These are phyloP conservation scores for Suillus plorans DNA, from an alignment of 768 basidiomycete genomes.

Conservation along the genomic window DNA sequence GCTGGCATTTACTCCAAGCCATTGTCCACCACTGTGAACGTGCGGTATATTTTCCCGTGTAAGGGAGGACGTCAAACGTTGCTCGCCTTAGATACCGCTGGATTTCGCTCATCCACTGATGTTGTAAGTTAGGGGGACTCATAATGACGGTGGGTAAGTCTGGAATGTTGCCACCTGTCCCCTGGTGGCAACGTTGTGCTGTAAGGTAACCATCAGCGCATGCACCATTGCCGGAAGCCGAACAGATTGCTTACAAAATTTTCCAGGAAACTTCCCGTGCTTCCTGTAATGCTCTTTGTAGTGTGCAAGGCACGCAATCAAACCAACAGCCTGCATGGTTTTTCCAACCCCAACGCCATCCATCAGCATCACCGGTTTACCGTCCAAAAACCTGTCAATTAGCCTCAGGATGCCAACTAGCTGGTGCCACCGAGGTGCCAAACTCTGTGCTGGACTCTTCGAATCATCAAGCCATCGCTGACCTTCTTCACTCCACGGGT, in stretches of 20 bases:
- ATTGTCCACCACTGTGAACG: not conserved
- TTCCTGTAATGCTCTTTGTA: constrained; percentile 2
- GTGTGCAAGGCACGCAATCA: constrained; percentile 14
- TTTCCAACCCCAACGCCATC: constrained; percentile 26
- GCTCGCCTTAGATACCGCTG: not conserved
- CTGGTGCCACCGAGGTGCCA: constrained; percentile 21
- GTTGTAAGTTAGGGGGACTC: not conserved
- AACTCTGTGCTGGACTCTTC: not conserved
- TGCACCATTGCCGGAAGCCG: not conserved
- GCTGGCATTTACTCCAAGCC: not conserved
- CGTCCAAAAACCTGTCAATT: constrained; percentile 6
- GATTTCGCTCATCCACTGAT: not conserved
- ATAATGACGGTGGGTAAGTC: not conserved
- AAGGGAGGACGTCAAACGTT: not conserved
- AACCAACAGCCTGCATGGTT: constrained; percentile 19
- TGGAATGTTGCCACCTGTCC: not conserved
- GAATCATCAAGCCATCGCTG: constrained; percentile 8
- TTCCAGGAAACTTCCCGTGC: not conserved
- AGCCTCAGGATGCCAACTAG: constrained; percentile 22
- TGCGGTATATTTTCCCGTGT: not conserved
- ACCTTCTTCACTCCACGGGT: constrained; percentile 15
- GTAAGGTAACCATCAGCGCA: not conserved
- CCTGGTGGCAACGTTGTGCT: not conserved
- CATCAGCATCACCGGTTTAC: constrained; percentile 18
- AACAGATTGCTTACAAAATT: not conserved